phyloP scores from a whole-genome alignment of 345 rosid genomes.

The Hevea brasiliensis region DNA sequence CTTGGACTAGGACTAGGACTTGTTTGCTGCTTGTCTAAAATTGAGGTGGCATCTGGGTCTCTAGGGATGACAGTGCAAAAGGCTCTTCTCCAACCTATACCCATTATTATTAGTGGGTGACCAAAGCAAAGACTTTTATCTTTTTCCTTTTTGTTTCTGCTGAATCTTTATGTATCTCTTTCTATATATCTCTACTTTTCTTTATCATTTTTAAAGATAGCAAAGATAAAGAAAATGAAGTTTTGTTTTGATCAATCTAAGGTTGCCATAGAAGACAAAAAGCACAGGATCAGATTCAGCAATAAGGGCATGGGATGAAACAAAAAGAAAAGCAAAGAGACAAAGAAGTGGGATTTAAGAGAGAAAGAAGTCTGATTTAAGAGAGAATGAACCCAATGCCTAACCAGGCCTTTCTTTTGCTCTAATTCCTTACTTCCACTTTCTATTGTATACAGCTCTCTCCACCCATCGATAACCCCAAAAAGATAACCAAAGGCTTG shows the following conservation, averaged over 20 bases:
- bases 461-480: conserved; percentile 17
- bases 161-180: background rate
- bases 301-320: conserved; percentile 47
- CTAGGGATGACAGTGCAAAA: conserved; percentile 77
- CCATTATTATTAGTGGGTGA: conserved; percentile 52
- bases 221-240: conserved; percentile 15
- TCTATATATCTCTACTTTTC: background rate
- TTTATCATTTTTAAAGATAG: background rate
- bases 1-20: conserved; percentile 39
- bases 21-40: conserved; percentile 40
- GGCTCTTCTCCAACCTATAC: conserved; percentile 96
- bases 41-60: conserved; percentile 41
- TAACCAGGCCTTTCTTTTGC: background rate
- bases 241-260: conserved; percentile 38
- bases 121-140: background rate
- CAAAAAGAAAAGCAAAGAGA: conserved; percentile 25
- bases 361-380: conserved; percentile 14
- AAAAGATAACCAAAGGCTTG: conserved; percentile 30
- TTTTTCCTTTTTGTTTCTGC: background rate
- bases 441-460: background rate
- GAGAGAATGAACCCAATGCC: background rate
- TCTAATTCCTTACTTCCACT: background rate
- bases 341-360: conserved; percentile 25
- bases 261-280: conserved; percentile 47
- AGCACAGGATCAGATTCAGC: no score